phyloP scores from a whole-genome alignment of 2,329 filamentous ascomycete species.

The Alternaria gansuensis region DNA sequence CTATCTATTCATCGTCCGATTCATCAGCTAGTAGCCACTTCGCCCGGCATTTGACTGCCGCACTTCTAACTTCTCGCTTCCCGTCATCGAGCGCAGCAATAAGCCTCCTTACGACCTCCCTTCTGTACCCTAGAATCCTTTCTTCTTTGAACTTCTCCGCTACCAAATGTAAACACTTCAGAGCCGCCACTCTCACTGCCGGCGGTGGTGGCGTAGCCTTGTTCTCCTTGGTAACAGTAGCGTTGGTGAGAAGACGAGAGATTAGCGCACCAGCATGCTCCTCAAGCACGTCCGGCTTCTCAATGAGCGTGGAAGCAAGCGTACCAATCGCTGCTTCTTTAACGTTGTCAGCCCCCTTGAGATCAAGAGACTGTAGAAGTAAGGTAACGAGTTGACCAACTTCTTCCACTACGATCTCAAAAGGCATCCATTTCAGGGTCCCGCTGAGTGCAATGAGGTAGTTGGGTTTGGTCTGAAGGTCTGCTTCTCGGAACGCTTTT shows the following conservation, averaged over 20 bases:
- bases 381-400: conserved; percentile 66
- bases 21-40: conserved; percentile 69
- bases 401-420: conserved; percentile 67
- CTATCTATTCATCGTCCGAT: conserved; percentile 58
- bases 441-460: conserved; percentile 71
- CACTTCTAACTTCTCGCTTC: conserved; percentile 69
- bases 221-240: conserved; percentile 30
- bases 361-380: conserved; percentile 70
- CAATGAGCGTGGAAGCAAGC: conserved; percentile 65
- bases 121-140: conserved; percentile 65
- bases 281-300: conserved; percentile 63
- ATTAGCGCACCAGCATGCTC: conserved; percentile 68
- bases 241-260: conserved; percentile 62
- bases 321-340: conserved; percentile 69
- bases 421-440: conserved; percentile 67
- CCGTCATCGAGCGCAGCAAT: conserved; percentile 67
- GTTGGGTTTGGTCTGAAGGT: conserved; percentile 62
- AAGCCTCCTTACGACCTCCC: conserved; percentile 65
- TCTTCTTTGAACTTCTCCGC: conserved; percentile 60
- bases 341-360: conserved; percentile 61
- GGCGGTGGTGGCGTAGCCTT: conserved; percentile 31
- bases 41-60: conserved; percentile 68
- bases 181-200: conserved; percentile 58
- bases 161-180: conserved; percentile 60
- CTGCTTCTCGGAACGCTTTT: conserved; percentile 59